Base-by-base conservation (phyloP, 1,284 basidiomycete genomes). In the Sporisorium iseilematis-ciliati region DNA sequence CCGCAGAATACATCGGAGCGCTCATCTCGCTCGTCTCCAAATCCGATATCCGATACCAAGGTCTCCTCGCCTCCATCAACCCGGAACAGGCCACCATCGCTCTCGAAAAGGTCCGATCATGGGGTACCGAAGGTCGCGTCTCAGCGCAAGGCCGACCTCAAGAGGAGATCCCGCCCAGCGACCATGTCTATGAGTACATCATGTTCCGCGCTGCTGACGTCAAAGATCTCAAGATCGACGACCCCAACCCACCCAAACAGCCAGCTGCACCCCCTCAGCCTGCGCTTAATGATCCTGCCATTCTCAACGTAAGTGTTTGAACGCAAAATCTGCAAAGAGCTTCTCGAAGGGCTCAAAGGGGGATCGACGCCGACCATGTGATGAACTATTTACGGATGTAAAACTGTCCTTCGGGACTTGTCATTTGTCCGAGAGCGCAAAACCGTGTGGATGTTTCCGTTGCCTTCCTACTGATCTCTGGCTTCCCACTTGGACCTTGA, bases 31-130 rank as follows among this genome's bases (percentile, higher is more conserved):
- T 95, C 83, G 92, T 93, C 83, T 94, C 93, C 68, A 92, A 93
- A 84, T 93, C 92, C 61, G 93, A 94, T 89, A 92, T 94, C 77
- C 91, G 93, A 61, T 95, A 95, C 87, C 90, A 92, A 75, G 93
- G 93, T 70, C 92, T 93, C 67, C 88, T 95, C 49, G 91, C 92
- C 58, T 91, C 92, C 33, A 93, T 94, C 83, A 92, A 94, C 86
- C 91, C 92, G 35, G 89, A 87, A 61, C 90, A 91, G 61, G 93
- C 92, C 16, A 94, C 93, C 7, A 93, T 95, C 73, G 91, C 93
- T 82, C 89, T 94, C 45, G 92, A 92, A 49, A 92, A 93, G 89
- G 93, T 94, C 41, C 93, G 89, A 81, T 93, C 92, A 46, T 93
- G 93, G 92, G 93, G 93, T 40, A 94, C 93, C 6, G 93, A 94